A percentile compares a stretch with the other conserved stretches of the same genome.
Conservation (phyloP, 129 eudicot genomes). For the Daucus carota region DH1_v3.0 NC_030387.2:13732501-13733000, state of each 20-base stretch:
- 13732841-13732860: conserved; percentile 50
- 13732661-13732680: conserved; percentile 56
- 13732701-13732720: not conserved
- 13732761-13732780: not conserved
- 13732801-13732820: conserved; percentile 69
- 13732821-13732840: conserved; percentile 76
- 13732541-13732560: conserved; percentile 35
- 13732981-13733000: conserved; percentile 35
- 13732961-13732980: conserved; percentile 70
- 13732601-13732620: conserved; percentile 56
- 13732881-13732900: conserved; percentile 34
- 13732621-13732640: conserved; percentile 51
- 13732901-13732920: conserved; percentile 53
- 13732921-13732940: conserved; percentile 73
- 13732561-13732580: conserved; percentile 76
- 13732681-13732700: conserved; percentile 82
- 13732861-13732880: conserved; percentile 44
- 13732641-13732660: conserved; percentile 39
- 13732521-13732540: not conserved
- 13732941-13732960: conserved; percentile 38
- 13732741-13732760: not conserved
- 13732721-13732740: not conserved
- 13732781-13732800: conserved; percentile 28
- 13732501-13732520: not conserved
- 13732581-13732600: conserved; percentile 68